Evolutionary conservation across 805 yeast genomes (phyloP).

Genomic region (Candida ovalis): DNA sequence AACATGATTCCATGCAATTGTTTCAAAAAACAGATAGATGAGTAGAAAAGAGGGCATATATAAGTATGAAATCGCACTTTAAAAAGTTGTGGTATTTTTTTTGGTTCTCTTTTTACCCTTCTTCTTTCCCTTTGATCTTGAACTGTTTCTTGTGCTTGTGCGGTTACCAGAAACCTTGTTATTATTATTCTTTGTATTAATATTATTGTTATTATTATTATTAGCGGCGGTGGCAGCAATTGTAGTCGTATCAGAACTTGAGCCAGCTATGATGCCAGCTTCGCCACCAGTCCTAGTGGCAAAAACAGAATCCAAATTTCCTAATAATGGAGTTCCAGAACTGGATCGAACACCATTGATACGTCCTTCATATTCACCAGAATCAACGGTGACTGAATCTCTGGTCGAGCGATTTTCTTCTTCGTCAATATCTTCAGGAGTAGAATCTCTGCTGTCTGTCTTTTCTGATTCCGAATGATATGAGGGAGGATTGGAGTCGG

Average conservation of each 20-base stretch:
- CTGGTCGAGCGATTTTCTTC: neutral
- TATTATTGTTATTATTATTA: neutral
- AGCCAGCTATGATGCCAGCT: neutral
- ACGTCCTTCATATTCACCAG: constrained; percentile 18
- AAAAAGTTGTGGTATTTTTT: neutral
- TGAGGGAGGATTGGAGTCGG: constrained; percentile 29
- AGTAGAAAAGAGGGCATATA: neutral
- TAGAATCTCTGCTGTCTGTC: neutral
- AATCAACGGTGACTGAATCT: constrained; percentile 8
- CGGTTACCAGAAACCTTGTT: neutral
- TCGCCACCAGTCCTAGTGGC: neutral
- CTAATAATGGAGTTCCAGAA: constrained; percentile 8
- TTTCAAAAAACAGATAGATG: too few relatives aligned
- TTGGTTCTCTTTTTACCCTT: neutral
- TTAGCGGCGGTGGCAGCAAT: neutral
- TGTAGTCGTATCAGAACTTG: neutral
- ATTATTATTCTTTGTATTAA: neutral
- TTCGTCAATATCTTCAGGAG: neutral
- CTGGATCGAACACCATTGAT: constrained; percentile 9
- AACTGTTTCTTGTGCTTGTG: neutral
- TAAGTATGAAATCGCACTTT: neutral
- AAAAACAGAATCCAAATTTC: constrained; percentile 4
- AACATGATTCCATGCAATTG: too few relatives aligned
- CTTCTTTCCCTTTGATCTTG: neutral
- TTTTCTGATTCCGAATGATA: constrained; percentile 17